Conservation (phyloP, 2,329 filamentous ascomycete species). For the Monosporascus sp. region DNA sequence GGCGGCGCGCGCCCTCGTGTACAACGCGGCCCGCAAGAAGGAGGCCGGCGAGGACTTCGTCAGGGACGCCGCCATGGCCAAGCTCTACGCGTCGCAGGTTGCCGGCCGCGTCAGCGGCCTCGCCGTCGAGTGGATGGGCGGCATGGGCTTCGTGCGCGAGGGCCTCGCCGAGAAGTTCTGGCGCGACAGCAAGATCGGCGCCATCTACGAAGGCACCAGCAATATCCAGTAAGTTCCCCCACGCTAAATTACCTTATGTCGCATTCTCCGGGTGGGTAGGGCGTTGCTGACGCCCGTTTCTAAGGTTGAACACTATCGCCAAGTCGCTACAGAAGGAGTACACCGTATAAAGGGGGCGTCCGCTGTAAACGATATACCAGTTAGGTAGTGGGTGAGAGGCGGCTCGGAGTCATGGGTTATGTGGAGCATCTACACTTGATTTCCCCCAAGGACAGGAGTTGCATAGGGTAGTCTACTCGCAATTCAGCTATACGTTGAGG, state of each 20-base stretch:
- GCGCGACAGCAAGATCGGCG: slow-evolving; percentile 96
- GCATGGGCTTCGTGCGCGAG: slow-evolving; percentile 97
- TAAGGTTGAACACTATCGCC: slow-evolving; percentile 56
- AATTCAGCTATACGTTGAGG: no score
- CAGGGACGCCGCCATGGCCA: slow-evolving; percentile 94
- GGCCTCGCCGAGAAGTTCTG: slow-evolving; percentile 97
- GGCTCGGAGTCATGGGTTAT: neutral
- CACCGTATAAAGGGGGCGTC: slow-evolving; percentile 30
- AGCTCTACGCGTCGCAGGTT: slow-evolving; percentile 90
- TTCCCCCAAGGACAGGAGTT: neutral
- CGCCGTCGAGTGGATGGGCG: slow-evolving; percentile 98
- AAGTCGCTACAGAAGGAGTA: slow-evolving; percentile 59
- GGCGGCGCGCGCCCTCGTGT: slow-evolving; percentile 86
- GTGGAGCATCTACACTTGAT: neutral
- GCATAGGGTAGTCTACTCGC: no score
- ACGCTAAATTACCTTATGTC: neutral
- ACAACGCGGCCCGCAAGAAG: slow-evolving; percentile 96
- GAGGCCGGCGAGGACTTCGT: slow-evolving; percentile 95
- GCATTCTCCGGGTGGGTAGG: neutral
- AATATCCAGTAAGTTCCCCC: slow-evolving; percentile 56
- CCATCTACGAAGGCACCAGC: slow-evolving; percentile 91
- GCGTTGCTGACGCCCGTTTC: slow-evolving; percentile 17
- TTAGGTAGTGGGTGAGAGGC: neutral
- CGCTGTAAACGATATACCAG: neutral
- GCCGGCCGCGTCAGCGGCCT: slow-evolving; percentile 78